Evolutionary conservation across 139 green algal genomes (phyloP).

Genomic region (Deuterostichococcus epilithicus): DNA sequence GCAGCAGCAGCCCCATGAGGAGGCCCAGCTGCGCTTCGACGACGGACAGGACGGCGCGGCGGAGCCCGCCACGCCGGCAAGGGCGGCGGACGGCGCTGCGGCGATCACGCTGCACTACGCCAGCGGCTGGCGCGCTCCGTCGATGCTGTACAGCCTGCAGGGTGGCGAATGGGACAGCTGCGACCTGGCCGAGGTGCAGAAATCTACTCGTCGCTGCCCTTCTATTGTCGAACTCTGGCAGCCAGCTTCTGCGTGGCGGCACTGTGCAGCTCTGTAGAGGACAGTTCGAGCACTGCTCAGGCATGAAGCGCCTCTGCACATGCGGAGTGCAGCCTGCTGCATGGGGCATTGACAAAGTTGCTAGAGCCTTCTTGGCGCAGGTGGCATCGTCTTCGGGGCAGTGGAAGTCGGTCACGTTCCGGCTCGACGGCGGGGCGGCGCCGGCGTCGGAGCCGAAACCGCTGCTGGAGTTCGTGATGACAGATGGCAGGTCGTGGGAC

Average conservation of each 20-base stretch:
- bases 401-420: not conserved
- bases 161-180: not conserved
- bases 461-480: constrained; percentile 65
- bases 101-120: not conserved
- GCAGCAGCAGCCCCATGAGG: not conserved
- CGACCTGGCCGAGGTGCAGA: not conserved
- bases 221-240: too few species aligned
- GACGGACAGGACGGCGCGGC: not conserved
- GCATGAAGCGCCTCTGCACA: too few species aligned
- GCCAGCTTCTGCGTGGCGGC: too few species aligned
- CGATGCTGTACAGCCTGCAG: constrained; percentile 1
- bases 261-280: too few species aligned
- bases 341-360: too few species aligned
- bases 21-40: not conserved
- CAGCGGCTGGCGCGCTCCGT: not conserved
- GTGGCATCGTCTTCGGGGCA: not conserved
- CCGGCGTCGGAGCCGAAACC: not conserved
- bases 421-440: not conserved
- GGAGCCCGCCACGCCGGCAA: too few species aligned
- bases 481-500: constrained; percentile 47
- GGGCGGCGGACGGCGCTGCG: not conserved
- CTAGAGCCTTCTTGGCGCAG: too few species aligned
- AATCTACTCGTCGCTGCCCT: too few species aligned
- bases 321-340: too few species aligned
- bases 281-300: too few species aligned